Evolutionary conservation across 805 yeast genomes (phyloP).

Genomic region (Grigorovia yakushimaensis): DNA sequence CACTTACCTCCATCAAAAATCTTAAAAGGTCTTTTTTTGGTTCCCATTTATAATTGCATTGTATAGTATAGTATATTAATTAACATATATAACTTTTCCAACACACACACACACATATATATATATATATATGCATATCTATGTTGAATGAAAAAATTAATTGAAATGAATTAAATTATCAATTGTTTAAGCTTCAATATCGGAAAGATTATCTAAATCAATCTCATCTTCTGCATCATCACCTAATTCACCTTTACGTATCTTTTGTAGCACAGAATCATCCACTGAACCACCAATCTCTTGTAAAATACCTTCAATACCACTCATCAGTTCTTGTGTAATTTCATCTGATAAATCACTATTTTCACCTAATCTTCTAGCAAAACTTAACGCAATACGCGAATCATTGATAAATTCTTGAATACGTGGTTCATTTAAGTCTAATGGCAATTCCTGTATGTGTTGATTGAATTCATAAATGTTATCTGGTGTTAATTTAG

Average conservation of each 20-base stretch:
- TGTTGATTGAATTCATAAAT: constrained; percentile 27
- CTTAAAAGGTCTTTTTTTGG: not conserved
- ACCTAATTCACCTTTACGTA: constrained; percentile 30
- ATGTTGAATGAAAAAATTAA: no score
- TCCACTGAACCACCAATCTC: constrained; percentile 55
- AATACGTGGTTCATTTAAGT: constrained; percentile 28
- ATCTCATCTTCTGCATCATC: constrained; percentile 29
- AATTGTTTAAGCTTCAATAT: not conserved
- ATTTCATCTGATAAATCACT: constrained; percentile 34
- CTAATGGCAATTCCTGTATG: constrained; percentile 31
- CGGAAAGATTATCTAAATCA: constrained; percentile 12
- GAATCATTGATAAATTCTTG: constrained; percentile 26
- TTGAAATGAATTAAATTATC: no score
- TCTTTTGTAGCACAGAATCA: constrained; percentile 28
- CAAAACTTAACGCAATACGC: constrained; percentile 31
- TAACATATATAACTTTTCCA: not conserved
- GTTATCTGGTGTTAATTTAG: constrained; percentile 19
- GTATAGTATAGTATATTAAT: not conserved
- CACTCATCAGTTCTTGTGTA: constrained; percentile 49
- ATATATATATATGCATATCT: not conserved
- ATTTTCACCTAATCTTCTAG: constrained; percentile 37
- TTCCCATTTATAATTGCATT: not conserved
- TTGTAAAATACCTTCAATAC: constrained; percentile 40
- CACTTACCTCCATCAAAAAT: no score
- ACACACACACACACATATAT: not conserved